Conservation (phyloP, 345 rosid species). For the Hypericum perforatum region DNA sequence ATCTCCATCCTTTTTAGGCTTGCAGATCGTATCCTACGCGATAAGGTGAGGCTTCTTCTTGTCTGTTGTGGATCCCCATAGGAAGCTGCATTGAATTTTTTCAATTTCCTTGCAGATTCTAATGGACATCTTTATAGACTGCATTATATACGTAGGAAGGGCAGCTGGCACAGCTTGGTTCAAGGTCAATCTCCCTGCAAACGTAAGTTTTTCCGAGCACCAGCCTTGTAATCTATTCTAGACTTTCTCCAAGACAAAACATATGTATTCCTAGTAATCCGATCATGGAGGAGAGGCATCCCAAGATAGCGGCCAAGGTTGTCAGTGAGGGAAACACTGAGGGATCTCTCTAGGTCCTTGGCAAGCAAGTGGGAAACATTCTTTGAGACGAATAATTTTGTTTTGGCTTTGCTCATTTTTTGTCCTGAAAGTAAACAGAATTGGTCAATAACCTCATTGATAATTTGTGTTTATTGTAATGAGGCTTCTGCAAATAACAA, state of each 20-base stretch:
- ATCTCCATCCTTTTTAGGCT: background rate
- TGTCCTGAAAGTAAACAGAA: too few relatives aligned
- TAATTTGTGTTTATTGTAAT: too few relatives aligned
- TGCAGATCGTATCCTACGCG: background rate
- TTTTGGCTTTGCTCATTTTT: background rate
- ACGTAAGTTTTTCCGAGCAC: background rate
- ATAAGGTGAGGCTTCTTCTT: background rate
- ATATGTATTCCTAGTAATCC: background rate
- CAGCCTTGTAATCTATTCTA: background rate
- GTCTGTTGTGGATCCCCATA: background rate
- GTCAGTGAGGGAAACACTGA: background rate
- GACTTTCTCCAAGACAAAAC: background rate
- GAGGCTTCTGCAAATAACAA: too few relatives aligned
- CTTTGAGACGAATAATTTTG: background rate
- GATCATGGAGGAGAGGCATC: background rate
- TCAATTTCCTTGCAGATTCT: background rate
- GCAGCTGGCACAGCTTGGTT: background rate
- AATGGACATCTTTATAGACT: background rate
- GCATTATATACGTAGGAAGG: background rate
- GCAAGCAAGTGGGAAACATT: background rate
- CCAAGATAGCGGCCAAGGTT: background rate
- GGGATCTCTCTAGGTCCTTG: background rate
- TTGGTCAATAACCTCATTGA: too few relatives aligned
- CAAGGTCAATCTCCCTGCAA: background rate
- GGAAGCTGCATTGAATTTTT: background rate